Conservation (phyloP, 140 eudicot genomes). For the Senecio squalidus region DNA sequence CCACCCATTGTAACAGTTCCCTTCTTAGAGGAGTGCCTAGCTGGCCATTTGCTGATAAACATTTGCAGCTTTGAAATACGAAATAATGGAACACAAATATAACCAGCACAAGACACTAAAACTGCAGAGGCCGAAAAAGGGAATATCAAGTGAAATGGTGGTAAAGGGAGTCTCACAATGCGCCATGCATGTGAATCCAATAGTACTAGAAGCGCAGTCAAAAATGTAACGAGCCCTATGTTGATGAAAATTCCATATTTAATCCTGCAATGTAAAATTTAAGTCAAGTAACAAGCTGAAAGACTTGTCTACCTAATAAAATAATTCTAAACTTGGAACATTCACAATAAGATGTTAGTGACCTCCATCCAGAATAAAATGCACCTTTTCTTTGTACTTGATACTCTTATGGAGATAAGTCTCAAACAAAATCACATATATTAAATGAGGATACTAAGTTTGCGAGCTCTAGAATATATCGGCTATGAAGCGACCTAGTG, state of each 20-base stretch:
- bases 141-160: slow-evolving; percentile 57
- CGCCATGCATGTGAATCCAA: slow-evolving; percentile 92
- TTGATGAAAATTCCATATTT: slow-evolving; percentile 64
- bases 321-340: not conserved
- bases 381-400: not conserved
- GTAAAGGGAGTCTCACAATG: slow-evolving; percentile 79
- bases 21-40: slow-evolving; percentile 43
- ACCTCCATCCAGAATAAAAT: not conserved
- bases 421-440: not conserved
- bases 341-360: not conserved
- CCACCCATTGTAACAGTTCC: slow-evolving; percentile 96
- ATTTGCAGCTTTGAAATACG: slow-evolving; percentile 51
- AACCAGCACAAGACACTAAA: slow-evolving; percentile 67
- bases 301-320: not conserved
- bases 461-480: not conserved
- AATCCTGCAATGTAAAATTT: slow-evolving; percentile 45
- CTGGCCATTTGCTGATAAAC: slow-evolving; percentile 50
- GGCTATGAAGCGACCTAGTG: not conserved
- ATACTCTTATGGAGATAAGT: not conserved
- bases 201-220: slow-evolving; percentile 49
- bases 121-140: slow-evolving; percentile 66
- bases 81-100: slow-evolving; percentile 75
- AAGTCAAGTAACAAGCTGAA: not conserved
- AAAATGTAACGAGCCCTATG: slow-evolving; percentile 57
- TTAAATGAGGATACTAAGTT: not conserved